Evolutionary conservation across 2,329 filamentous ascomycete species (phyloP).

Genomic region (Colletotrichum lindemuthianum): DNA sequence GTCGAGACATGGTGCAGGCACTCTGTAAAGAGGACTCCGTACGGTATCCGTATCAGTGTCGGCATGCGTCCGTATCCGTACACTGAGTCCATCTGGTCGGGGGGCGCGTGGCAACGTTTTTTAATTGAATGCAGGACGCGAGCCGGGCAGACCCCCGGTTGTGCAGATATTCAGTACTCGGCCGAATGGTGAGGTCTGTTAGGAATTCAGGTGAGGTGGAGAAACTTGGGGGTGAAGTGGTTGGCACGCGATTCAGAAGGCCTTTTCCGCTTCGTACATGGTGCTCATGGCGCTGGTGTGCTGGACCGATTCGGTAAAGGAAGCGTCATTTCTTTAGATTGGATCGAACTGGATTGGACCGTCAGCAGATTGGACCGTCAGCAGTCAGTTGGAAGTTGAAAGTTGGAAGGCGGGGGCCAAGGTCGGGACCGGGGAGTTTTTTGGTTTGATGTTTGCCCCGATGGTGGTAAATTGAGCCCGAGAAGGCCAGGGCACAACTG

Average conservation of each 20-base stretch:
- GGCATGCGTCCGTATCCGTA: too few species aligned
- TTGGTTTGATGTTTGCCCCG: conserved; percentile 26
- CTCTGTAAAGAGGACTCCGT: too few species aligned
- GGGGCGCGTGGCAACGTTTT: neutral
- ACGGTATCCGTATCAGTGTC: too few species aligned
- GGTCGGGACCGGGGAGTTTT: conserved; percentile 29
- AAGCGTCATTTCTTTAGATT: neutral
- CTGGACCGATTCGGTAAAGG: neutral
- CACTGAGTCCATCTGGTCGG: neutral
- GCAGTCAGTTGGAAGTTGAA: neutral
- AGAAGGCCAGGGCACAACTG: conserved; percentile 20
- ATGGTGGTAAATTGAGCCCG: conserved; percentile 26
- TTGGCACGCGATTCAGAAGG: conserved; percentile 29
- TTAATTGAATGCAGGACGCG: conserved; percentile 32
- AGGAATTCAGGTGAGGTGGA: conserved; percentile 37
- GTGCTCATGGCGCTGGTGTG: conserved; percentile 8
- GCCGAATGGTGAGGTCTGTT: conserved; percentile 35
- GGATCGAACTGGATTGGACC: neutral
- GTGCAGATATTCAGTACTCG: conserved; percentile 35
- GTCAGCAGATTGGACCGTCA: neutral
- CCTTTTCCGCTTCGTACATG: conserved; percentile 18
- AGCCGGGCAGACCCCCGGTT: conserved; percentile 24
- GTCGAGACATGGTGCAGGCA: too few species aligned
- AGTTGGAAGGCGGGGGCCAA: neutral
- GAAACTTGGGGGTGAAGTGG: conserved; percentile 26